Base-by-base conservation (phyloP, 2,329 filamentous ascomycete genomes). In the Zymoseptoria crescenta region DNA sequence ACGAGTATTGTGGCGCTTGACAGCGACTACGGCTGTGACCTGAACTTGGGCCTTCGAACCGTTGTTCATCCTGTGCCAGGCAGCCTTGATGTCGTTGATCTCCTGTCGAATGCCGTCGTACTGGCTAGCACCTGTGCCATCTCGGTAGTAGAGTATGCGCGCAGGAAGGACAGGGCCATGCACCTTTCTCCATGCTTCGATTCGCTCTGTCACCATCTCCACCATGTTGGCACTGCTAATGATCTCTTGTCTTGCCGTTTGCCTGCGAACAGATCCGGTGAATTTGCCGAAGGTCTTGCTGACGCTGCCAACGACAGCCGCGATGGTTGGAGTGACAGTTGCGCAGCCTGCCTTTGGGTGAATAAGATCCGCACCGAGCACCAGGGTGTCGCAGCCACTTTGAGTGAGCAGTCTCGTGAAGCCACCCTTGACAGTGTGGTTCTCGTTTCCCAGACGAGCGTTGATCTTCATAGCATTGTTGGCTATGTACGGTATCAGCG, bases 1-100 rank as follows among this genome's bases (percentile, higher is more conserved):
- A 1, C 75, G 70, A 1, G 70, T 70, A 53, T 74, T 62, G 57
- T 79, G 76, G 0, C 75, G 67, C 57, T 78, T 77, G 5, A 64
- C 68, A 1, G 72, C 72, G 4, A 77, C 62, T 2, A 77, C 48
- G n/a, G 73, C 62, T 0, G 68, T 72, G n/a, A n/a, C n/a, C n/a
- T n/a, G n/a, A n/a, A n/a, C n/a, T n/a, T n/a, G n/a, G n/a, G n/a
- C n/a, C n/a, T n/a, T n/a, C n/a, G n/a, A n/a, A n/a, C n/a, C n/a
- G n/a, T 28, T 45, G 21, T 52, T 16, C 21, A n/a, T n/a, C n/a
- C n/a, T n/a, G n/a, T n/a, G n/a, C n/a, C 45, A 55, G 20, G 56
- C 56, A 4, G 16, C 21, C 30, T 48, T 24, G 55, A 59, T 49
- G n/a, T 24, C 52, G 8, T 3, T 30, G 30, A 58, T 41, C 45